Base-by-base conservation (phyloP, 306 rosid genomes). In the Luffa aegyptiaca region DNA sequence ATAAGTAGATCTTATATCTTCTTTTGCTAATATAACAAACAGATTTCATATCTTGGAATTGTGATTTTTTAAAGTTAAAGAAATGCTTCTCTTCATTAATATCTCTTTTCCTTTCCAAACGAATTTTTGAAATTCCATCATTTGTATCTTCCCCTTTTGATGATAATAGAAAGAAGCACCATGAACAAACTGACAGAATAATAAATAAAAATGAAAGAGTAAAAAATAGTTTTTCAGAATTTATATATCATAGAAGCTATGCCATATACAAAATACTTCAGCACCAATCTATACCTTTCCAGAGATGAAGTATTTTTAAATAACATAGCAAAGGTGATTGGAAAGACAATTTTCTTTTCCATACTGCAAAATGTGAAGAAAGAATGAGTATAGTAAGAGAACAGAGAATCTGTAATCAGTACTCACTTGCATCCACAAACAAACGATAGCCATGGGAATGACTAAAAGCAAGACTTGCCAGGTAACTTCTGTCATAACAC, bases 391-490 rank as follows among this genome's bases (percentile, higher is more conserved):
- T 66, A 33, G 10, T 46, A 26, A 45, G 35, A 26, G 57, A 69
- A 69, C 17, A 36, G 14, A 42, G 44, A n/a, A 12, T 9, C 31
- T 51, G 36, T 5, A 39, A 12, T 10, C 51, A n/a, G 64, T 78
- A 79, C 72, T 76, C 87, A 95, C 99, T 97, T 96, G 99, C 98
- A 96, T 96, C 99, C 99, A 96, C 86, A 96, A 83, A 86, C 99
- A 96, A 89, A 95, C 94, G 77, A 91, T 77, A 46, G 96, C 94
- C 97, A 92, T 90, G 45, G 98, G 98, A 80, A 94, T 64, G 79
- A 92, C 94, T 41, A 94, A 93, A 89, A 92, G 90, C 86, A 92
- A 88, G 83, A 94, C 85, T 87, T 94, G 98, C 96, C 98, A 94
- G 57, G 98, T 94, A 83, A 94, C 98, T 75, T 70, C 80, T 21